A percentile compares a stretch with the other conserved stretches of the same genome.
phyloP scores from a whole-genome alignment of 192 early-diverging fungal species.

The Dissophora ornata region DNA sequence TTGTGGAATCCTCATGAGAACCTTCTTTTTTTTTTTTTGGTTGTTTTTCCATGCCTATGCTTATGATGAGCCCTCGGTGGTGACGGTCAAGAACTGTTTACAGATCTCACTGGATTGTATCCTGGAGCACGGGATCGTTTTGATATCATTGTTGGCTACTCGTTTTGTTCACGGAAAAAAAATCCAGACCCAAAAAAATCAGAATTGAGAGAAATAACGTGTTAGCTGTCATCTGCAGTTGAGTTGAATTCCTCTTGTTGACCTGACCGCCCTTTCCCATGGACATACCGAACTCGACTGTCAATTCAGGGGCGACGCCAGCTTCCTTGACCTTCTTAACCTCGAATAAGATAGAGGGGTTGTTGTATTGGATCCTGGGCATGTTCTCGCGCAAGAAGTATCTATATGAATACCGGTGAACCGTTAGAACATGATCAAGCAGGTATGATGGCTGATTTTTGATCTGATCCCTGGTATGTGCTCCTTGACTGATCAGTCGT shows the following conservation, averaged over 20 bases:
- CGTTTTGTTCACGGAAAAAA: background rate
- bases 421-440: background rate
- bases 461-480: background rate
- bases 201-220: no score
- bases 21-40: no score
- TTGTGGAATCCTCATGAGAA: no score
- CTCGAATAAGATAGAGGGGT: conserved; percentile 60
- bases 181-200: no score
- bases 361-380: conserved; percentile 67
- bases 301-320: conserved; percentile 56
- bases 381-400: conserved; percentile 65
- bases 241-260: no score
- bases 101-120: conserved; percentile 54
- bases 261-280: no score
- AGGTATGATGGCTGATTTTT: no score
- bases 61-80: conserved; percentile 42
- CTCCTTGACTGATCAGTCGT: no score
- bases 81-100: conserved; percentile 49
- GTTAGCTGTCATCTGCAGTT: no score
- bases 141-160: conserved; percentile 51
- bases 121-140: conserved; percentile 54
- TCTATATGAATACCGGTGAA: conserved; percentile 33
- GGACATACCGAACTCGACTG: conserved; percentile 68
- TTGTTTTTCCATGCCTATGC: background rate
- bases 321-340: conserved; percentile 56